Base-by-base conservation (phyloP, 2,329 filamentous ascomycete genomes). In the Botrytis squamosa region DNA sequence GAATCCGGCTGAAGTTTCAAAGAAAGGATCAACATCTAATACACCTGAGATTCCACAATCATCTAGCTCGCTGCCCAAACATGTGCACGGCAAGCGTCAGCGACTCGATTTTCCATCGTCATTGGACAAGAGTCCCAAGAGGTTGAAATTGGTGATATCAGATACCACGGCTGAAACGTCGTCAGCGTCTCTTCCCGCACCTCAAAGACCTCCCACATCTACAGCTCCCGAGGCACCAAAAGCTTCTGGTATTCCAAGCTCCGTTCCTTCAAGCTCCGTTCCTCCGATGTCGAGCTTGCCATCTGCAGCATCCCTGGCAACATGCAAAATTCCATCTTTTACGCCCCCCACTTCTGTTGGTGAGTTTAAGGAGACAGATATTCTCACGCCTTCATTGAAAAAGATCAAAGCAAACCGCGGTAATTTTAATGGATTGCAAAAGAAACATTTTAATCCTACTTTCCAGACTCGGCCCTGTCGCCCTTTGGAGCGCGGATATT, bases 401-500 rank as follows among this genome's bases (percentile, higher is more conserved):
- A 14, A 85, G 86, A 76, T 83, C 93, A 16, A 46, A 36, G 52
- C 52, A 57, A 87, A 25, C 82, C 90, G 6, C 76, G 82, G 0
- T 85, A 84, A 3, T 85, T 87, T 5, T 93, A 88, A 57, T 29
- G 52, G 52, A 33, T 57, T 57, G 52, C 52, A 57, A 29, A 29
- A 57, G n/a, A 57, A 33, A 29, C 52, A 57, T 29, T 57, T 57
- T 81, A 84, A 81, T 7, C 90, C 91, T 0, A 76, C 78, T 8
- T 75, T 82, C 1, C 85, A 88, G 70, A 82, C 83, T 1, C 85
- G 91, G 6, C 79, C 82, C 0, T 82, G 92, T 1, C 82, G 85
- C 4, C 82, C 83, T 0, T 87, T 91, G 55, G 94, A 97, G 81
- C 87, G 95, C 25, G 95, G 94, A 0, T 90, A 92, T 82, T 98